Evolutionary conservation across 1,284 basidiomycete genomes (phyloP), one percentile per base, ranked within the genome.

Genomic region (Trametes sp.): DNA sequence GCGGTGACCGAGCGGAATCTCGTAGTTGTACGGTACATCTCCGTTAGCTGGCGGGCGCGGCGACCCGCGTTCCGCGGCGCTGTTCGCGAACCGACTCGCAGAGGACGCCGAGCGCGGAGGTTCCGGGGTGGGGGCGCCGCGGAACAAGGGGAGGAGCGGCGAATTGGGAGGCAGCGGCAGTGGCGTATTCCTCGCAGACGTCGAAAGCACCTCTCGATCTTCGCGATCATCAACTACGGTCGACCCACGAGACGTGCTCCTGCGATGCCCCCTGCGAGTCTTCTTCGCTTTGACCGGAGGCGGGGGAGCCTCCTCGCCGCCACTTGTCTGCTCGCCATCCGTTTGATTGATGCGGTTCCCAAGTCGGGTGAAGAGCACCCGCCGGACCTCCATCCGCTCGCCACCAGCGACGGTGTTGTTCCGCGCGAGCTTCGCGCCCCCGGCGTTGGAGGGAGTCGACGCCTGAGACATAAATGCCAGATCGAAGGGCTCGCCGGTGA

Each of bases 371-470:
- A 92, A 79, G 77, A 93, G 80, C 61, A 86, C 79, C 68, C 84
- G 82, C 44, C 92, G 82, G 10, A 87, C 92, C 38, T 85, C 89
- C 46, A 83, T 82, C 26, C 92, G 79, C 70, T 93, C 92, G 19
- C 90, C 90, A 4, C 90, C 91, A 1, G 91, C 84, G 19, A 93
- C 86, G 14, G 92, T 94, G 71, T 93, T 93, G 71, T 89, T 93
- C 61, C 92, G 82, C 61, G 78, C 80, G 24, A 93, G 77, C 65
- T 82, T 83, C 11, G 75, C 79, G 4, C 77, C 74, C 26, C n/a
- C n/a, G n/a, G n/a, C 29, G 24, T 23, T 77, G 77, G 86, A 82
- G 7, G 86, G 83, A 14, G 85, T 77, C 11, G 75, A 67, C 1
- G 84, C 82, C n/a, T 83, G 72, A 7, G 82, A 75, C 26, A 69